A percentile compares a stretch with the other conserved stretches of the same genome.
Conservation (phyloP, 2,329 filamentous ascomycete genomes). For the Apiospora koreana region DNA sequence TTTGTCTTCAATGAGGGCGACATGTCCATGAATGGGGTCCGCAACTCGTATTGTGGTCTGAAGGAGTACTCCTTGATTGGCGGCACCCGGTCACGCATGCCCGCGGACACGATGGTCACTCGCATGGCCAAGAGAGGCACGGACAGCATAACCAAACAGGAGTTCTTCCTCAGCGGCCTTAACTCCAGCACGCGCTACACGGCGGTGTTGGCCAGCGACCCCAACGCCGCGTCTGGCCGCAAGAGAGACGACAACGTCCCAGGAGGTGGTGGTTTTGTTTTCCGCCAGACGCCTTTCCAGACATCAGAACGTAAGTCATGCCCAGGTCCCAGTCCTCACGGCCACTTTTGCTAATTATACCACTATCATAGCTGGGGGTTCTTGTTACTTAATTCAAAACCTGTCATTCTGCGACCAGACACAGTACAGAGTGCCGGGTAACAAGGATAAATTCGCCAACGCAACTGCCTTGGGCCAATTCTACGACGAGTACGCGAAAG, state of each 20-base stretch:
- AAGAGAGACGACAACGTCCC: constrained; percentile 58
- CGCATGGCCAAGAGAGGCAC: constrained; percentile 70
- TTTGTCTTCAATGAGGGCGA: constrained; percentile 70
- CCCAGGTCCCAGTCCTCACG: neutral
- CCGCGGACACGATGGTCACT: constrained; percentile 49
- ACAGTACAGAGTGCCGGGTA: constrained; percentile 88
- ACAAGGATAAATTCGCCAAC: constrained; percentile 63
- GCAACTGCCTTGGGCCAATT: constrained; percentile 62
- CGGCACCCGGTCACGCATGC: constrained; percentile 36
- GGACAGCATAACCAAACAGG: constrained; percentile 74
- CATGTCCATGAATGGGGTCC: constrained; percentile 65
- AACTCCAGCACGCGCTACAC: constrained; percentile 71
- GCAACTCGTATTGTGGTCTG: constrained; percentile 82
- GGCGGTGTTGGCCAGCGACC: constrained; percentile 68
- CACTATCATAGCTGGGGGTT: constrained; percentile 17
- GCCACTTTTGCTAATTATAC: neutral
- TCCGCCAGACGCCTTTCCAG: constrained; percentile 68
- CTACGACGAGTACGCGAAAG: constrained; percentile 76
- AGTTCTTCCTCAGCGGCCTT: constrained; percentile 81
- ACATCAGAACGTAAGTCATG: constrained; percentile 70
- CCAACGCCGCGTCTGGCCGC: constrained; percentile 25
- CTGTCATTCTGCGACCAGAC: constrained; percentile 87
- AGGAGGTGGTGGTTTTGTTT: constrained; percentile 77
- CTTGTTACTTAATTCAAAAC: constrained; percentile 80
- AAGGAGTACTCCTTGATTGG: constrained; percentile 64